A percentile compares a stretch with the other conserved stretches of the same genome.
phyloP scores from a whole-genome alignment of 176 grass and related monocot species.

The Pontederia paniculata region DNA sequence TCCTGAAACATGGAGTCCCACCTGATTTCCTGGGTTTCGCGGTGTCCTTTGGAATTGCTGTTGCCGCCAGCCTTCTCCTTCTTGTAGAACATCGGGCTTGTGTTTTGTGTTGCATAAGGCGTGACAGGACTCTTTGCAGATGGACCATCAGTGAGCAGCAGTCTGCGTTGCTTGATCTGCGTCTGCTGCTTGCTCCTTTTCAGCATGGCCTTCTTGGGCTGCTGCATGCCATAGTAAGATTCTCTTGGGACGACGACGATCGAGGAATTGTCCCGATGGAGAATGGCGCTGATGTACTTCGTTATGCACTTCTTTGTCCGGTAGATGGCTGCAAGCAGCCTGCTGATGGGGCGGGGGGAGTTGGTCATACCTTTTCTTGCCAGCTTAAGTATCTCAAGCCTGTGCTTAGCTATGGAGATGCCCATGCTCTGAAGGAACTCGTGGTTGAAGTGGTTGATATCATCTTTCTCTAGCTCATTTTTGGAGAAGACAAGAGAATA shows the following conservation, averaged over 20 bases:
- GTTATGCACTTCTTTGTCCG: conserved; percentile 4
- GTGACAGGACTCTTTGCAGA: background rate
- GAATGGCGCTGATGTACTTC: background rate
- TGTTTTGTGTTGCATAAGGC: background rate
- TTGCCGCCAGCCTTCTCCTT: background rate
- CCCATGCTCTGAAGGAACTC: conserved; percentile 73
- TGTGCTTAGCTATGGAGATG: conserved; percentile 75
- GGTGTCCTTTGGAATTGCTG: background rate
- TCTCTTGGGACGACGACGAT: conserved; percentile 9
- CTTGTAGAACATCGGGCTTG: background rate
- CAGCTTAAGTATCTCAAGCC: conserved; percentile 78
- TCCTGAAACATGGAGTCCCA: conserved; percentile 3
- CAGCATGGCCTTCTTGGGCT: background rate
- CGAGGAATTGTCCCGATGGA: background rate
- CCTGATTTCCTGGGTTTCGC: background rate
- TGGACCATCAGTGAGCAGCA: background rate
- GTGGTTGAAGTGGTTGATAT: conserved; percentile 66
- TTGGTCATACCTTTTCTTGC: conserved; percentile 20
- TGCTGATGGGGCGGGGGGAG: conserved; percentile 9
- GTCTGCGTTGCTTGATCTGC: background rate
- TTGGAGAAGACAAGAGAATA: conserved; percentile 60
- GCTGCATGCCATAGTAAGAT: conserved; percentile 4
- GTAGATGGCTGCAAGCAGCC: background rate
- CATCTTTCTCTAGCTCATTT: conserved; percentile 53
- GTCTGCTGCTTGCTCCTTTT: conserved; percentile 5